These are phyloP conservation scores for Blastocystis hominis DNA, from an alignment of 352 stramenopile species.

Conservation along the genomic window DNA sequence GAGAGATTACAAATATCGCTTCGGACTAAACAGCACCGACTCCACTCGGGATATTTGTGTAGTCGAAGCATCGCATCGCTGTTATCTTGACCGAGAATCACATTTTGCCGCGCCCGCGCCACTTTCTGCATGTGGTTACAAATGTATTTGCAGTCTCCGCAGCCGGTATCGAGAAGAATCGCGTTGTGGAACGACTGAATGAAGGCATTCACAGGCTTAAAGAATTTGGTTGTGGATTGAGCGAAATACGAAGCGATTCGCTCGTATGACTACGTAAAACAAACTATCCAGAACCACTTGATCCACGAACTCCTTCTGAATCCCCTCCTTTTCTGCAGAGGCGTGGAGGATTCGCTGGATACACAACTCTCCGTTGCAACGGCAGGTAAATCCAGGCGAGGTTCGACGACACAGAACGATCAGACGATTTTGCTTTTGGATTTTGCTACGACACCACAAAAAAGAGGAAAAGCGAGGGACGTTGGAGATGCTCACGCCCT, in stretches of 20 bases:
- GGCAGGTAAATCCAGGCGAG: not conserved
- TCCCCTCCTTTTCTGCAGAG: not conserved
- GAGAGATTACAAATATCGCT: not conserved
- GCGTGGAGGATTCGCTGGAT: not conserved
- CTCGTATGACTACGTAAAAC: not conserved
- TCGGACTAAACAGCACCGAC: not conserved
- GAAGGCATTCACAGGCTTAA: slow-evolving; percentile 42
- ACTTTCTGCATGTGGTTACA: not conserved
- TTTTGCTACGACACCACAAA: not conserved
- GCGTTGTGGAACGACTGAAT: not conserved
- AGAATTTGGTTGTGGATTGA: slow-evolving; percentile 38
- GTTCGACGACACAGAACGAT: not conserved
- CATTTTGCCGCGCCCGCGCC: not conserved
- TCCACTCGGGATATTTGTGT: slow-evolving; percentile 9
- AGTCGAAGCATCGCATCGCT: not conserved
- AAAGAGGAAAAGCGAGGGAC: not conserved
- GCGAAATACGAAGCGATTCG: not conserved
- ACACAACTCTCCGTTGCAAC: slow-evolving; percentile 4
- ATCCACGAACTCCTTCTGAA: not conserved
- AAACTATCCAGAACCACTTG: not conserved
- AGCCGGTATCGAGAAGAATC: slow-evolving; percentile 31
- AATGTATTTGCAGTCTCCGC: slow-evolving; percentile 49
- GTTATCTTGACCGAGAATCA: slow-evolving; percentile 44
- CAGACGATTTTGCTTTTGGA: not conserved
- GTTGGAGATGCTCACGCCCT: not conserved